Base-by-base conservation (phyloP, 2,329 filamentous ascomycete genomes). In the Lasiodiplodia hormozganensis region DNA sequence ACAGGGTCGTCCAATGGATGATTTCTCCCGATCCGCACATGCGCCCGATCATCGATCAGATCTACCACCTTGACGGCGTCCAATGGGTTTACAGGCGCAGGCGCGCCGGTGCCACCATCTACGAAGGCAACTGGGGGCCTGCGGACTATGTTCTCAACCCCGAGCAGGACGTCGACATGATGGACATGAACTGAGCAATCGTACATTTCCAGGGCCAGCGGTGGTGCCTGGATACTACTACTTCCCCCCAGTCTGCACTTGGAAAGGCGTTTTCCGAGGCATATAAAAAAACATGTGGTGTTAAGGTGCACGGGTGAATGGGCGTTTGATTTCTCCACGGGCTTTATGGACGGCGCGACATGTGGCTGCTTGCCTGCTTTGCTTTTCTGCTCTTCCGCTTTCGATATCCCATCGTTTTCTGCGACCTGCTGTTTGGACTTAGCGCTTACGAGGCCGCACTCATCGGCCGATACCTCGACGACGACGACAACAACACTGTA, bases 51-150 rank as follows among this genome's bases (percentile, higher is more conserved):
- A 87, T 93, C 28, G 86, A 91, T 65, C 87, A 96, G 71, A 82
- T 99, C 12, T 86, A 97, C 57, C 82, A 87, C 56, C 87, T 90
- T 1, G 88, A 90, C 60, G 93, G 93, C 28, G 86, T 97, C 65
- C 87, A 86, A 70, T 99, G 96, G 92, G 91, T 96, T 38, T 87
- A 89, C 67, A 82, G 85, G 62, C 89, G 94, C 70, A 89, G 94
- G 67, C 89, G 91, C 67, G 92, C 94, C 12, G 92, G 94, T 54
- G 96, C 96, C n/a, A 97, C 94, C 0, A 90, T 99, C 65, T 99
- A 92, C 74, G 96, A 99, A 82, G 96, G 96, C 71, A 96, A 93
- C 77, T 99, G 94, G 92, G 96, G 96, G 4, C 95, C 95, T 38
- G 86, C 86, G 28, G 90, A 90, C 71, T 86, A 89, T 70, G 83